Conservation (phyloP, 148 eudicot species). For the Chenopodium album region DNA sequence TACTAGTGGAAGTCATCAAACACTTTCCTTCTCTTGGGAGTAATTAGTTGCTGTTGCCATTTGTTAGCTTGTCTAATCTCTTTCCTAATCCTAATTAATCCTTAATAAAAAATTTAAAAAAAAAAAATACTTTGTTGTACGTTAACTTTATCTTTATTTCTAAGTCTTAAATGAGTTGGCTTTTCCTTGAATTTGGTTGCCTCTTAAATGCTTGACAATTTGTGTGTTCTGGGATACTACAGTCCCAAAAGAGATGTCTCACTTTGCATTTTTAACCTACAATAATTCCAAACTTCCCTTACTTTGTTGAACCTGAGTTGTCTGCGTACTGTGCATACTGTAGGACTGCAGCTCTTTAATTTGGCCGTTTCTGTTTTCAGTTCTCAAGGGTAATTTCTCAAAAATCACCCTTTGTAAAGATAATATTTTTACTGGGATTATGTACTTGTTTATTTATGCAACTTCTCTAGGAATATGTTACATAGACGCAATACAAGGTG, state of each 20-base stretch:
- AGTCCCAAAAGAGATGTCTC: not conserved
- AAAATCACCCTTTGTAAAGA: not conserved
- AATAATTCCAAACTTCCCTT: not conserved
- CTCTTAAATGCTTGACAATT: not conserved
- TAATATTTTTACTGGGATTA: not conserved
- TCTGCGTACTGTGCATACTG: not conserved
- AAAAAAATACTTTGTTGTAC: not conserved
- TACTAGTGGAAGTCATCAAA: constrained; percentile 50
- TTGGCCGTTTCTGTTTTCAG: not conserved
- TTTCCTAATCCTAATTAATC: not conserved
- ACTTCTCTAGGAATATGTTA: not conserved
- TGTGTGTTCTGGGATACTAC: no score
- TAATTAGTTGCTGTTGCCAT: constrained; percentile 30
- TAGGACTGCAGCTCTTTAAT: not conserved
- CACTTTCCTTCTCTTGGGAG: constrained; percentile 76
- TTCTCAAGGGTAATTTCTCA: not conserved
- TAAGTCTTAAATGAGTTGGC: constrained; percentile 2
- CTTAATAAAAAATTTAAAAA: not conserved
- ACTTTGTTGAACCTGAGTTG: not conserved
- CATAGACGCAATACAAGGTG: not conserved
- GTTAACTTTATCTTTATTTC: not conserved
- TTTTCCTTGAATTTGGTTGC: constrained; percentile 7
- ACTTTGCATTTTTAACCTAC: not conserved
- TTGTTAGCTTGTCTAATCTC: not conserved
- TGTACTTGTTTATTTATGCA: not conserved